A percentile compares a stretch with the other conserved stretches of the same genome.
phyloP scores from a whole-genome alignment of 495 filamentous ascomycete species.

The Staphylotrichum tortipilum region DNA sequence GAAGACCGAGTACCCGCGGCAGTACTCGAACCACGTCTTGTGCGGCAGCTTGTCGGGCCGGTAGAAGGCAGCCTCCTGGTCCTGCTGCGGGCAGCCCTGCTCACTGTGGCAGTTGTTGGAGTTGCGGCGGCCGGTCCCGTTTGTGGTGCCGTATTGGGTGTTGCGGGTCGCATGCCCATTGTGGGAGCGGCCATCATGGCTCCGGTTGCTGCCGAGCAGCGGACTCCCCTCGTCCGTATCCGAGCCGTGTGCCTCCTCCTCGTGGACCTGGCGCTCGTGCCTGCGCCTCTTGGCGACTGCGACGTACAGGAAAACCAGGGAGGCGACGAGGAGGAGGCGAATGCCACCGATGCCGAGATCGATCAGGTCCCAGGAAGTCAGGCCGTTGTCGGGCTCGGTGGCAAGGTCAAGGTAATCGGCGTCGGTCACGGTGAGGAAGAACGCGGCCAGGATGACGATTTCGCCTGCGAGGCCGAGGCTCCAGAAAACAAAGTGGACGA shows the following conservation, averaged over 20 bases:
- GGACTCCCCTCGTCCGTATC: constrained; percentile 43
- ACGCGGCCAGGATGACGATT: constrained; percentile 55
- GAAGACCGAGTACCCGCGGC: constrained; percentile 78
- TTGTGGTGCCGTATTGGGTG: constrained; percentile 20
- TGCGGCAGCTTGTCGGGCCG: constrained; percentile 38
- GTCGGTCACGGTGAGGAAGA: constrained; percentile 51
- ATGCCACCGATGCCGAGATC: constrained; percentile 39
- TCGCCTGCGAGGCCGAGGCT: constrained; percentile 57
- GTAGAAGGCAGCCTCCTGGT: constrained; percentile 44
- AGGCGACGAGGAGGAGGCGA: constrained; percentile 30
- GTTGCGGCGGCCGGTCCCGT: constrained; percentile 19
- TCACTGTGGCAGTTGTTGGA: constrained; percentile 21
- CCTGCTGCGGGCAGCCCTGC: constrained; percentile 28
- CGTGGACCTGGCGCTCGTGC: constrained; percentile 28
- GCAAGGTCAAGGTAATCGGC: constrained; percentile 41
- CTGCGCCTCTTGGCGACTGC: constrained; percentile 23
- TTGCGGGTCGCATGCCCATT: constrained; percentile 19
- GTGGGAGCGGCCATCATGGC: constrained; percentile 28
- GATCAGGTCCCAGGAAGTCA: constrained; percentile 43
- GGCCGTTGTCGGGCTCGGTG: constrained; percentile 1
- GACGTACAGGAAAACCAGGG: constrained; percentile 36
- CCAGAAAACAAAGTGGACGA: constrained; percentile 70
- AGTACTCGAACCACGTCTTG: constrained; percentile 58
- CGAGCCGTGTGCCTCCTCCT: constrained; percentile 39
- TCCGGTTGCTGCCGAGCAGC: constrained; percentile 27